phyloP scores from a whole-genome alignment of 2,329 filamentous ascomycete genomes.

The Mycosphaerella arachidis region DNA sequence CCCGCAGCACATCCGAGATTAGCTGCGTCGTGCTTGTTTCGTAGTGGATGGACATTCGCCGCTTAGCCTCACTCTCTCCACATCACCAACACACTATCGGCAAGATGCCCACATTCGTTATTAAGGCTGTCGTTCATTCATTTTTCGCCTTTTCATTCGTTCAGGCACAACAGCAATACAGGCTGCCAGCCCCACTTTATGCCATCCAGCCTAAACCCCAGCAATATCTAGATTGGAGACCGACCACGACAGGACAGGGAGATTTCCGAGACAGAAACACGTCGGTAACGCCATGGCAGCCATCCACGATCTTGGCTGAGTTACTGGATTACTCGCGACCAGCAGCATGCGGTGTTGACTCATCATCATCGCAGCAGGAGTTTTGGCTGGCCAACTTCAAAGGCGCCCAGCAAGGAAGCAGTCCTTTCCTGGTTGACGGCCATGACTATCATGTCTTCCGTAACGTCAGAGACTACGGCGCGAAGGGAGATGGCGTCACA shows the following conservation, averaged over 20 bases:
- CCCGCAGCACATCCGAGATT: neutral
- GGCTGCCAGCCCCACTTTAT: slow-evolving; percentile 10
- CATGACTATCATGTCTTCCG: slow-evolving; percentile 56
- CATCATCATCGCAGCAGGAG: slow-evolving; percentile 5
- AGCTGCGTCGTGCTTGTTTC: neutral
- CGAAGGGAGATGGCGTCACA: slow-evolving; percentile 58
- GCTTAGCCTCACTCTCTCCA: neutral
- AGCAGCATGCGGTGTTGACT: slow-evolving; percentile 8
- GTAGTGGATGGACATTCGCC: neutral
- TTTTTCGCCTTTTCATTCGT: neutral
- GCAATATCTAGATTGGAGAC: slow-evolving; percentile 10
- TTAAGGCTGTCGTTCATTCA: slow-evolving; percentile 10
- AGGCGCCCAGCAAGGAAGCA: slow-evolving; percentile 58
- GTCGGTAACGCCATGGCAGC: slow-evolving; percentile 15
- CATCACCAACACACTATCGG: neutral
- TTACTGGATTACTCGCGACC: slow-evolving; percentile 1
- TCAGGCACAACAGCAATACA: slow-evolving; percentile 10
- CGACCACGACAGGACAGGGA: slow-evolving; percentile 10
- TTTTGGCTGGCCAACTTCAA: slow-evolving; percentile 69
- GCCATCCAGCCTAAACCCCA: slow-evolving; percentile 12
- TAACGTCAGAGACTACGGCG: slow-evolving; percentile 42
- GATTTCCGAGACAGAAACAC: slow-evolving; percentile 11
- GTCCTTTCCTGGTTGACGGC: slow-evolving; percentile 54
- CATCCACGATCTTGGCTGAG: neutral
- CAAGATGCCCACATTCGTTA: neutral